These are phyloP conservation scores for Exophiala calicioides DNA, from an alignment of 2,329 filamentous ascomycete genomes.

Conservation along the genomic window DNA sequence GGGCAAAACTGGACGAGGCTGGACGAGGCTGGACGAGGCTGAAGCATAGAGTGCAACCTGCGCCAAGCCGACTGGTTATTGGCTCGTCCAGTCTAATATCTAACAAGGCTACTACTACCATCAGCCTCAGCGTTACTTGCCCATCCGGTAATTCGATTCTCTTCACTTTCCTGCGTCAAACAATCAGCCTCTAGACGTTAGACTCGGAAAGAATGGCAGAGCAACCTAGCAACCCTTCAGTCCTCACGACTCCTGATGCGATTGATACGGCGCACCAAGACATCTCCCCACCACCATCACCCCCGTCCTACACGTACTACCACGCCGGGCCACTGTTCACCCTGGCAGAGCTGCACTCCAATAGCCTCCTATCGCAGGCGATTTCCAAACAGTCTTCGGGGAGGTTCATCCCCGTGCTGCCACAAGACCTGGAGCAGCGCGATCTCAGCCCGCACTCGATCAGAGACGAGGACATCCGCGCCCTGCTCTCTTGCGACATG, in stretches of 20 bases:
- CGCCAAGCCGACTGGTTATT: too few relatives aligned
- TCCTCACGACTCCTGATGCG: slow-evolving; percentile 19
- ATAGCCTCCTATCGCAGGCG: slow-evolving; percentile 25
- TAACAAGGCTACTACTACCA: too few relatives aligned
- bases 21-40: slow-evolving; percentile 3
- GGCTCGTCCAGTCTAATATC: too few relatives aligned
- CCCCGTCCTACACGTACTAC: slow-evolving; percentile 30
- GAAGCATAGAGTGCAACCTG: too few relatives aligned
- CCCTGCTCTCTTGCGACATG: slow-evolving; percentile 30
- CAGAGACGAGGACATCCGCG: slow-evolving; percentile 30
- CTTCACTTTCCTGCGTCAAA: too few relatives aligned
- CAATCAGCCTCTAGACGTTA: too few relatives aligned
- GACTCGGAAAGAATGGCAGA: too few relatives aligned
- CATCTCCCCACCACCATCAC: slow-evolving; percentile 18
- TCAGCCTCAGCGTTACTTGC: too few relatives aligned
- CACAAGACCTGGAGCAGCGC: slow-evolving; percentile 31
- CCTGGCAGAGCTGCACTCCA: slow-evolving; percentile 31
- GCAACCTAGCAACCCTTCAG: slow-evolving; percentile 6
- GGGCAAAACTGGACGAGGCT: too few relatives aligned
- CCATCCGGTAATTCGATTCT: too few relatives aligned
- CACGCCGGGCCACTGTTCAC: slow-evolving; percentile 33
- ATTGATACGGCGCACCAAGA: slow-evolving; percentile 7
- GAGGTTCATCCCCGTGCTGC: slow-evolving; percentile 30
- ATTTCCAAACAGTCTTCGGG: slow-evolving; percentile 22
- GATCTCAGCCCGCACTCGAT: slow-evolving; percentile 30